These are phyloP conservation scores for Corylus avellana DNA, from an alignment of 306 rosid genomes.

Conservation along the genomic window DNA sequence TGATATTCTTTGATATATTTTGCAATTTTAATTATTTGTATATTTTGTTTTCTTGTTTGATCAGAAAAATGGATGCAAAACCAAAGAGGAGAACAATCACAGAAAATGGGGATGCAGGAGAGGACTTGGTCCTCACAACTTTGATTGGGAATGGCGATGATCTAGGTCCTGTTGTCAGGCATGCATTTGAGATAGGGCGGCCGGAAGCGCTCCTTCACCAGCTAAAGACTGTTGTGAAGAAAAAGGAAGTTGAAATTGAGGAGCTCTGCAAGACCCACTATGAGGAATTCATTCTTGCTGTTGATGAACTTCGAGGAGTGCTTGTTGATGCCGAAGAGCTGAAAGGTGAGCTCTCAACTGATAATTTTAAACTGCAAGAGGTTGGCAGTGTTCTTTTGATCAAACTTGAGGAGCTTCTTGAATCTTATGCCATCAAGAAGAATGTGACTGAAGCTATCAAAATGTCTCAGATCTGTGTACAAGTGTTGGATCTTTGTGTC, in stretches of 20 bases:
- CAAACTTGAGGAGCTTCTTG: conserved; percentile 90
- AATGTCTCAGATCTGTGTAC: conserved; percentile 69
- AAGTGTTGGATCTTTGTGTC: conserved; percentile 85
- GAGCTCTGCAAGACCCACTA: conserved; percentile 97
- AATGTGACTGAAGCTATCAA: conserved; percentile 82
- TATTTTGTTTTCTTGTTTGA: conserved; percentile 16
- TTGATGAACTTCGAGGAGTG: conserved; percentile 94
- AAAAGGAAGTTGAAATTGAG: conserved; percentile 88
- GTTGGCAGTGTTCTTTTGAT: conserved; percentile 75
- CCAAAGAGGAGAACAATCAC: conserved; percentile 49
- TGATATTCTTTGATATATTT: background rate
- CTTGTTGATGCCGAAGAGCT: conserved; percentile 95
- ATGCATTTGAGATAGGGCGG: conserved; percentile 86
- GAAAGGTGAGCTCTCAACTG: conserved; percentile 85
- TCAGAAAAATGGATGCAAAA: conserved; percentile 56
- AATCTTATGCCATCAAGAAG: conserved; percentile 74
- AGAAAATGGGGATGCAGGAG: conserved; percentile 79
- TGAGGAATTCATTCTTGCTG: conserved; percentile 93
- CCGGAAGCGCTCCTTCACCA: conserved; percentile 85
- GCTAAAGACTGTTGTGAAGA: conserved; percentile 71
- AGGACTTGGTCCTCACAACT: conserved; percentile 83
- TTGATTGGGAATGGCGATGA: conserved; percentile 88
- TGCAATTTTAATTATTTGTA: conserved; percentile 15
- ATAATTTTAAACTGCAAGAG: conserved; percentile 84
- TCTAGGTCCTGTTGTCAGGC: conserved; percentile 82